Base-by-base conservation (phyloP, 2,329 filamentous ascomycete genomes). In the Aureobasidium mangrovei region DNA sequence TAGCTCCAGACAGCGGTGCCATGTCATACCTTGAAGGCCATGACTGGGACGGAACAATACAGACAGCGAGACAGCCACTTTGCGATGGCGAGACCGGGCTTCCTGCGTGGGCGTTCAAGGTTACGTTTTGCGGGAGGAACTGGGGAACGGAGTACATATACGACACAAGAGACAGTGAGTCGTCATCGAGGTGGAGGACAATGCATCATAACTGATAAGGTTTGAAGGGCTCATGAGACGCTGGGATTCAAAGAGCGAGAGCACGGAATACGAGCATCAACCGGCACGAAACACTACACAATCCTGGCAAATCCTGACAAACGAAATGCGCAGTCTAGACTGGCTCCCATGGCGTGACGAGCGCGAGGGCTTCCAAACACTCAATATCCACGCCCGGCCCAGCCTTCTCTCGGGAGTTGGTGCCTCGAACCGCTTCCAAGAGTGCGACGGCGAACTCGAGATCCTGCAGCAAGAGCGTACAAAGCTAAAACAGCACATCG, bases 271-370 rank as follows among this genome's bases (percentile, higher is more conserved):
- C 31, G 36, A 38, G 33, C 44, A 51, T n/a, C 54, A 55, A 38
- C 45, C 45, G 18, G 28, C 28, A 4, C 28, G 54, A 40, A 32
- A 31, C 10, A 44, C 46, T 12, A 10, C 3, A 28, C 35, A 51
- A 31, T 26, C 39, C 3, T 38, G 32, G 39, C 7, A 36, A 35
- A 47, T 55, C 28, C 32, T 55, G 7, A 12, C 27, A 6, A 45
- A 47, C 7, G 54, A 55, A 27, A 12, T 55, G 7, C 39, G 33
- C 31, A 49, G 36, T 7, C 40, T 55, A 28, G 54, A 55, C 39
- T 55, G 45, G 54, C 40, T 55, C 4, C 54, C 54, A 31, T 55
- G 54, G 54, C 38, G 54, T 10, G 54, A 49, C 35, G 44, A 55
- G 24, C 24, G 27, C 12, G 32, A 29, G 36, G 31, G 39, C 9